A percentile compares a stretch with the other conserved stretches of the same genome.
Conservation (phyloP, 1,284 basidiomycete species). For the Heterobasidion irregulare region DNA sequence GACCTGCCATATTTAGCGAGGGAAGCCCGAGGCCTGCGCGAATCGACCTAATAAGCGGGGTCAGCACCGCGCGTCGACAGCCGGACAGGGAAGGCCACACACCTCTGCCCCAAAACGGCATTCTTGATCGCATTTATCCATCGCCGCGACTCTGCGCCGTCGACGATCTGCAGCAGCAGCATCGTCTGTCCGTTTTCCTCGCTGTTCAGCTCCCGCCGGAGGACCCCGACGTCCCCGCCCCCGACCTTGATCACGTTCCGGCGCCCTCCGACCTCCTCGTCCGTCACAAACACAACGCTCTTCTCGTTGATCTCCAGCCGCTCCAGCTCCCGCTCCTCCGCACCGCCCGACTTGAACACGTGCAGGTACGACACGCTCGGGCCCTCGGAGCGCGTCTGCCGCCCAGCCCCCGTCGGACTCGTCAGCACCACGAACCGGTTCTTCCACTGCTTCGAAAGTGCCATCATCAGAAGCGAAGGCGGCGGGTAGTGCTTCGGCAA, state of each 20-base stretch:
- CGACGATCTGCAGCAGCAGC: constrained; percentile 63
- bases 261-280: constrained; percentile 57
- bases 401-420: constrained; percentile 18
- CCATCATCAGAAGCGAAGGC: constrained; percentile 58
- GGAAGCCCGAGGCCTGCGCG: constrained; percentile 55
- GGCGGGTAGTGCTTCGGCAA: constrained; percentile 61
- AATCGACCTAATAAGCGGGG: constrained; percentile 42
- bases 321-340: constrained; percentile 61
- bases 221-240: constrained; percentile 46
- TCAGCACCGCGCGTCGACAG: neutral
- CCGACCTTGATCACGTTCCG: constrained; percentile 60
- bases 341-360: constrained; percentile 51
- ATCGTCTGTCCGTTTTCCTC: constrained; percentile 44
- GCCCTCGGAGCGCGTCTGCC: neutral
- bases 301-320: constrained; percentile 66
- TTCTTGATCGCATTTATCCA: constrained; percentile 71
- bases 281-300: constrained; percentile 64
- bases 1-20: constrained; percentile 27
- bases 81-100: constrained; percentile 4
- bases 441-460: constrained; percentile 69
- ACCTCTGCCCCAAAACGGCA: constrained; percentile 65
- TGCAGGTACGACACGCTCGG: constrained; percentile 46
- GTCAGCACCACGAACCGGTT: constrained; percentile 55
- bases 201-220: constrained; percentile 35
- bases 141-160: constrained; percentile 51